Conservation (phyloP, 805 yeast species). For the Pichia kluyveri region DNA sequence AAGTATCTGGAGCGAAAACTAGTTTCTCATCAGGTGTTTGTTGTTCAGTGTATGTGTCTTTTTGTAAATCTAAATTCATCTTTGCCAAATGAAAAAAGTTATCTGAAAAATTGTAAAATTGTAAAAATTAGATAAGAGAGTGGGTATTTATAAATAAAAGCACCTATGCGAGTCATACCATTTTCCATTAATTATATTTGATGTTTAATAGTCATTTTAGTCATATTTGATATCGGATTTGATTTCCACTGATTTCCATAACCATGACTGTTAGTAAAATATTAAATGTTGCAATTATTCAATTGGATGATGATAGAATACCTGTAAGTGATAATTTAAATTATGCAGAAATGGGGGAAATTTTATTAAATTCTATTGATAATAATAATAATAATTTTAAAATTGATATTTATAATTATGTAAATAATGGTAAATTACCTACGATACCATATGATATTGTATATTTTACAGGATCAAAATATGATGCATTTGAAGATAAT, state of each 20-base stretch:
- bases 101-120: too few relatives aligned
- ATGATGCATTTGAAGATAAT: conserved; percentile 36
- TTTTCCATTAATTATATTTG: too few relatives aligned
- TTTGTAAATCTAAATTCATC: conserved; percentile 18
- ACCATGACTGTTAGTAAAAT: too few relatives aligned
- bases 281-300: conserved; percentile 7
- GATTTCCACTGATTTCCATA: too few relatives aligned
- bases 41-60: conserved; percentile 2
- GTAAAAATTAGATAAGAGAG: too few relatives aligned
- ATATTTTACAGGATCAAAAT: conserved; percentile 45
- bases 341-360: conserved; percentile 40
- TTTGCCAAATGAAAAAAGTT: too few relatives aligned
- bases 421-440: conserved; percentile 18
- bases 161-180: too few relatives aligned
- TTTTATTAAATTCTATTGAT: conserved; percentile 12
- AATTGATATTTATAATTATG: conserved; percentile 26
- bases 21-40: conserved; percentile 17
- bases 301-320: conserved; percentile 5
- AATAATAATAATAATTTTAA: background rate
- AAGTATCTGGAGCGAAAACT: conserved; percentile 72
- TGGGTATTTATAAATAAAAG: too few relatives aligned
- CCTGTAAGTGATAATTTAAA: conserved; percentile 29
- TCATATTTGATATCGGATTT: too few relatives aligned
- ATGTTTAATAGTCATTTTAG: too few relatives aligned
- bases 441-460: conserved; percentile 28